These are phyloP conservation scores for Skeletonema tropicum DNA, from an alignment of 108 stramenopile genomes.

Conservation along the genomic window DNA sequence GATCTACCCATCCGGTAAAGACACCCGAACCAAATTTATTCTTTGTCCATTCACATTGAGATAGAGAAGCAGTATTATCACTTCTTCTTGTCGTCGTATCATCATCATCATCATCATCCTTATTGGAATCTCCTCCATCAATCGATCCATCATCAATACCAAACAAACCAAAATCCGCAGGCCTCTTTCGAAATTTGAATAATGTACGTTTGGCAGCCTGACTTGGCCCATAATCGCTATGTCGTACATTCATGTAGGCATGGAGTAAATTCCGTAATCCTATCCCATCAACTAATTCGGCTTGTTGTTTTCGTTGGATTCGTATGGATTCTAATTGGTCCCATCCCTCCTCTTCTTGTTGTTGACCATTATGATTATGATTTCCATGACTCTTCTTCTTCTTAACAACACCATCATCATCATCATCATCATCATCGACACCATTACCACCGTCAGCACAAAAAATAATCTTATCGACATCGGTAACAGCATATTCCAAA, in stretches of 20 bases:
- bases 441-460: constrained; percentile 55
- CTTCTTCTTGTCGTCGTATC: too few species aligned
- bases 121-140: constrained; percentile 10
- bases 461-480: constrained; percentile 91
- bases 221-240: constrained; percentile 85
- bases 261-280: constrained; percentile 86
- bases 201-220: constrained; percentile 90
- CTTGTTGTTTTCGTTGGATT: constrained; percentile 51
- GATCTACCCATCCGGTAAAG: constrained; percentile 70
- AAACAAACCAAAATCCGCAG: constrained; percentile 78
- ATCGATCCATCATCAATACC: constrained; percentile 56
- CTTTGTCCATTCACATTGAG: constrained; percentile 71
- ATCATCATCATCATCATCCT: too few species aligned
- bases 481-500: constrained; percentile 90
- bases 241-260: constrained; percentile 89
- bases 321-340: constrained; percentile 54
- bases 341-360: constrained; percentile 45
- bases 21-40: constrained; percentile 81
- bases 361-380: not conserved
- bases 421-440: not conserved
- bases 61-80: not conserved
- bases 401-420: not conserved
- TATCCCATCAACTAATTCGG: constrained; percentile 71
- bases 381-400: not conserved
- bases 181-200: constrained; percentile 78